phyloP scores from a whole-genome alignment of 2,329 filamentous ascomycete genomes.

The Fonsecaea monophora region DNA sequence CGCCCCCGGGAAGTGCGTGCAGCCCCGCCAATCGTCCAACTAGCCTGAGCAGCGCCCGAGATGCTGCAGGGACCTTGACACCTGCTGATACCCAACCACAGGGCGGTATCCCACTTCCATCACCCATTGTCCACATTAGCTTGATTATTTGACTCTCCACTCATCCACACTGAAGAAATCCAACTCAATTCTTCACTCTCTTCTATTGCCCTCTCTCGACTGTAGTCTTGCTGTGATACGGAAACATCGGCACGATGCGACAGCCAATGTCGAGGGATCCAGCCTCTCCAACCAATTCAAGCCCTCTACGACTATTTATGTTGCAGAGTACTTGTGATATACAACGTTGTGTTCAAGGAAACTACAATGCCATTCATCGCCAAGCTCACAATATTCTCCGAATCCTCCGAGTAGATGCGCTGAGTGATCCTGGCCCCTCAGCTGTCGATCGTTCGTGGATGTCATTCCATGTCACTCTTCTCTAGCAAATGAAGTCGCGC shows the following conservation, averaged over 20 bases:
- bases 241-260: conserved; percentile 11
- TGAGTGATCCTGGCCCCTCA: conserved; percentile 5
- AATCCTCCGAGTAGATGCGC: neutral
- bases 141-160: neutral
- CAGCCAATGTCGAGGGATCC: neutral
- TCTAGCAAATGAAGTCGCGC: conserved; percentile 12
- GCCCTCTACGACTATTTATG: neutral
- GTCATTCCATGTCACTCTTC: neutral
- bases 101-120: neutral
- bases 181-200: neutral
- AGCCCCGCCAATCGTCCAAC: neutral
- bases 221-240: neutral
- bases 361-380: neutral
- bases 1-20: neutral
- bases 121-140: neutral
- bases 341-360: neutral
- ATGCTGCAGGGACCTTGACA: neutral
- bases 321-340: neutral
- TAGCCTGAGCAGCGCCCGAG: neutral
- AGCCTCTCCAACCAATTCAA: neutral
- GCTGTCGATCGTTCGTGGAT: conserved; percentile 12
- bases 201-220: neutral
- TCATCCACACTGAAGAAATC: neutral
- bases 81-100: neutral
- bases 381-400: neutral